Conservation (phyloP, 495 filamentous ascomycete genomes). For the Podospora comata region DNA sequence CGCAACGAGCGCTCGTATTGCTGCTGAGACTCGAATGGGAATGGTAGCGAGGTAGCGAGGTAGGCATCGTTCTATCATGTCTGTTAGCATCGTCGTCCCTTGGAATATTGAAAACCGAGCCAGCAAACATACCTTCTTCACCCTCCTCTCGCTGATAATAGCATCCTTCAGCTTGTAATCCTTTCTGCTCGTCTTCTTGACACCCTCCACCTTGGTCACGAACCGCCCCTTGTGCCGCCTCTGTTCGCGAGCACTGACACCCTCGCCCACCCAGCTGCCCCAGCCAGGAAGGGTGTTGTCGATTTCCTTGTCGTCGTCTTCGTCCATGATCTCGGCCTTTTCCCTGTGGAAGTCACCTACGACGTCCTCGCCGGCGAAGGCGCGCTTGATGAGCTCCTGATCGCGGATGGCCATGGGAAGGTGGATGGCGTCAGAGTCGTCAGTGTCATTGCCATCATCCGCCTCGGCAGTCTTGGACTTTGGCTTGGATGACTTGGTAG, state of each 20-base stretch:
- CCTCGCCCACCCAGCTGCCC: conserved; percentile 83
- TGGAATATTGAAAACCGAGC: background rate
- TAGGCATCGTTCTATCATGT: conserved; percentile 73
- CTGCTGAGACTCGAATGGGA: conserved; percentile 76
- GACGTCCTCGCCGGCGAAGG: conserved; percentile 91
- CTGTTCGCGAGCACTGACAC: conserved; percentile 63
- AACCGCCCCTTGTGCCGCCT: conserved; percentile 56
- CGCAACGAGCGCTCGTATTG: conserved; percentile 91
- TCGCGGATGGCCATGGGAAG: conserved; percentile 67
- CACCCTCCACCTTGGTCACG: conserved; percentile 69
- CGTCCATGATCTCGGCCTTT: conserved; percentile 66
- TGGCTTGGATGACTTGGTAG: conserved; percentile 25
- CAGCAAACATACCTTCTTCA: conserved; percentile 70
- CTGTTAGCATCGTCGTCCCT: conserved; percentile 28
- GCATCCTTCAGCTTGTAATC: conserved; percentile 78
- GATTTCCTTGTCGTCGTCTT: conserved; percentile 80
- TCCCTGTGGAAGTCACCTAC: conserved; percentile 76
- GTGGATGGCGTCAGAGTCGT: conserved; percentile 56
- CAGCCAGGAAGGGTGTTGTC: conserved; percentile 88
- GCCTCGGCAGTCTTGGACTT: conserved; percentile 17
- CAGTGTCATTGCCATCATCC: conserved; percentile 37
- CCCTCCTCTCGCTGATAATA: conserved; percentile 87
- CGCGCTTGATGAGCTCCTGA: conserved; percentile 74
- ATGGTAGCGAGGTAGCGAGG: conserved; percentile 74
- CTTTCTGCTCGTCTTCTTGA: conserved; percentile 71